Base-by-base conservation (phyloP, 257 asterid genomes). In the Echium plantagineum region DNA sequence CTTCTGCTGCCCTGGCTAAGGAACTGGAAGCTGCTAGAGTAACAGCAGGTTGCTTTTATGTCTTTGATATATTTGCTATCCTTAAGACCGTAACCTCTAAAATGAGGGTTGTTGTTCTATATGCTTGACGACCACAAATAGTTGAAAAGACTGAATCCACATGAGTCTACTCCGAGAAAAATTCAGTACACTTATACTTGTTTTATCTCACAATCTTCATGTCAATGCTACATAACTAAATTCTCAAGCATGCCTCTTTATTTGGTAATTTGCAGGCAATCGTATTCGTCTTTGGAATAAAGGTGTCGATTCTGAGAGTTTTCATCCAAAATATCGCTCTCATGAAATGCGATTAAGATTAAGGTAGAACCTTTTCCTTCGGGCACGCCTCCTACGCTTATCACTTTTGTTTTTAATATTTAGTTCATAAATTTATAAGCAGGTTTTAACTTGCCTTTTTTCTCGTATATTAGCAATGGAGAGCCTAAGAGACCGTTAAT, bases 301-400 rank as follows among this genome's bases (percentile, higher is more conserved):
- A 85, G 98, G 98, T 65, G 96, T 87, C 21, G 98, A 90, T 78
- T 87, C 96, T 7, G 96, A 87, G 66, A 87, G 95, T 74, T 90
- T 90, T 63, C 81, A 87, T 61, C 98, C 98, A 13, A 72, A 72
- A 59, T 87, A 78, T 74, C 78, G 73, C 57, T 75, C 83, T 54
- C 76, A 74, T 2, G 95, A 84, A 68, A 90, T 90, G 98, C 83
- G 98, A 53, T 31, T 74, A 46, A 76, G 83, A 72, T 71, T 90
- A 64, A 85, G 96, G 96, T 85, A 52, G 42, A 59, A 42, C 75
- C 47, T 62, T 66, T n/a, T n/a, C n/a, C n/a, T n/a, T n/a, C n/a
- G n/a, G n/a, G n/a, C n/a, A n/a, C n/a, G n/a, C n/a, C n/a, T n/a
- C n/a, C n/a, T n/a, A n/a, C n/a, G n/a, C n/a, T n/a, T n/a, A n/a